A percentile compares a stretch with the other conserved stretches of the same genome.
Evolutionary conservation across 1,284 basidiomycete species (phyloP).

Genomic region (Naganishia sp.): DNA sequence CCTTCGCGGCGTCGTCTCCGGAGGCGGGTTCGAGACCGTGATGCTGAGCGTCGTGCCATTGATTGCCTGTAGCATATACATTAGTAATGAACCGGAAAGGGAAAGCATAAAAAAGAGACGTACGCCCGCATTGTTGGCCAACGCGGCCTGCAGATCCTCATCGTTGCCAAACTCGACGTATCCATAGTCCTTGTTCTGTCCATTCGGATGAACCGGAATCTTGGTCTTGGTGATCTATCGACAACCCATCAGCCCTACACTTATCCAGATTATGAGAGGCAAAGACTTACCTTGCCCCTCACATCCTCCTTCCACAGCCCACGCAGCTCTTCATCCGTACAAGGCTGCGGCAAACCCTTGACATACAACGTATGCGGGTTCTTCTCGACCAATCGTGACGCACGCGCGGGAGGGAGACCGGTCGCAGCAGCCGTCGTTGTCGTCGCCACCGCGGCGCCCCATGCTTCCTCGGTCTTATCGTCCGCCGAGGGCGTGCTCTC

Average conservation of each 20-base stretch:
- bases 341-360: constrained; percentile 62
- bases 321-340: constrained; percentile 68
- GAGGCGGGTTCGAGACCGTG: constrained; percentile 51
- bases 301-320: constrained; percentile 64
- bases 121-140: constrained; percentile 71
- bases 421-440: constrained; percentile 45
- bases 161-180: constrained; percentile 87
- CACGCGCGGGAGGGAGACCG: constrained; percentile 42
- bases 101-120: constrained; percentile 34
- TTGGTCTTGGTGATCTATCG: constrained; percentile 69
- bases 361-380: constrained; percentile 84
- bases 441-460: constrained; percentile 23
- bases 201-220: constrained; percentile 59
- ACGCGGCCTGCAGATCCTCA: constrained; percentile 71
- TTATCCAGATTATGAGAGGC: background rate
- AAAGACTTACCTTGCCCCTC: constrained; percentile 42
- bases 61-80: constrained; percentile 39
- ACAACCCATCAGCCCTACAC: constrained; percentile 48
- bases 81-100: background rate
- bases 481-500: constrained; percentile 37
- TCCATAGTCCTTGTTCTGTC: constrained; percentile 54
- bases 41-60: constrained; percentile 53
- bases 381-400: constrained; percentile 47
- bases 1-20: constrained; percentile 32
- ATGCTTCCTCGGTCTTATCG: constrained; percentile 53